phyloP scores from a whole-genome alignment of 1,284 basidiomycete genomes.

The Heterobasidion irregulare region DNA sequence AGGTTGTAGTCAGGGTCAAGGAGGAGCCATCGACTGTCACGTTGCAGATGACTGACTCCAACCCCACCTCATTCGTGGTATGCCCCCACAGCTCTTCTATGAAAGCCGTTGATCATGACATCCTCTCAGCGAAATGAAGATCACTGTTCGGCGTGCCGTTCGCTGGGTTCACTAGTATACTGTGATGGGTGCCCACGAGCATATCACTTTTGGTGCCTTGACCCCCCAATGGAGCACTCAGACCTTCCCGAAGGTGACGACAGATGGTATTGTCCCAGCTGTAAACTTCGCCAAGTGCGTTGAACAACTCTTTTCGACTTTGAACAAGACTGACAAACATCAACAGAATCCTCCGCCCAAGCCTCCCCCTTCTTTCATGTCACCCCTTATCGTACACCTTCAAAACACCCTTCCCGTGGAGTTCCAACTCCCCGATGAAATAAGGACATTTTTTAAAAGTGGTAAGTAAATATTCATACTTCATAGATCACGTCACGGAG shows the following conservation, averaged over 20 bases:
- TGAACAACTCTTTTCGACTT: conserved; percentile 1
- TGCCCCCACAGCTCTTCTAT: conserved; percentile 10
- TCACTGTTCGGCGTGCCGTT: conserved; percentile 88
- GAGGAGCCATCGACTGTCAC: conserved; percentile 49
- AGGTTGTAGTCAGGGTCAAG: conserved; percentile 45
- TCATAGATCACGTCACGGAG: not conserved
- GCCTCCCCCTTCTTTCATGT: conserved; percentile 53
- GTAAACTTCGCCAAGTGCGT: conserved; percentile 59
- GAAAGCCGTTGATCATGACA: conserved; percentile 11
- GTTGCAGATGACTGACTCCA: conserved; percentile 16
- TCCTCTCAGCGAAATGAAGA: conserved; percentile 76
- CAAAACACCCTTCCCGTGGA: conserved; percentile 66
- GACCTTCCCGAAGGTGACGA: conserved; percentile 80
- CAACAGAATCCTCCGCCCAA: conserved; percentile 56
- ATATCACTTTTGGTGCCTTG: conserved; percentile 94
- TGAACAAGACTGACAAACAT: conserved; percentile 3
- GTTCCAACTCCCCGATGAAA: conserved; percentile 86
- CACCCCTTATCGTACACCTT: conserved; percentile 62
- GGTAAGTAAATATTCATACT: conserved; percentile 37
- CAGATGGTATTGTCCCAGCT: conserved; percentile 89
- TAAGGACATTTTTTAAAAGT: conserved; percentile 82
- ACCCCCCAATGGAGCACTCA: conserved; percentile 86
- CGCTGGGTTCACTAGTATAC: conserved; percentile 77
- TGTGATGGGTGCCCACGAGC: conserved; percentile 96
- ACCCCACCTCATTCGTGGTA: conserved; percentile 19